Base-by-base conservation (phyloP, 306 rosid species). In the Cicer bijugum region DNA sequence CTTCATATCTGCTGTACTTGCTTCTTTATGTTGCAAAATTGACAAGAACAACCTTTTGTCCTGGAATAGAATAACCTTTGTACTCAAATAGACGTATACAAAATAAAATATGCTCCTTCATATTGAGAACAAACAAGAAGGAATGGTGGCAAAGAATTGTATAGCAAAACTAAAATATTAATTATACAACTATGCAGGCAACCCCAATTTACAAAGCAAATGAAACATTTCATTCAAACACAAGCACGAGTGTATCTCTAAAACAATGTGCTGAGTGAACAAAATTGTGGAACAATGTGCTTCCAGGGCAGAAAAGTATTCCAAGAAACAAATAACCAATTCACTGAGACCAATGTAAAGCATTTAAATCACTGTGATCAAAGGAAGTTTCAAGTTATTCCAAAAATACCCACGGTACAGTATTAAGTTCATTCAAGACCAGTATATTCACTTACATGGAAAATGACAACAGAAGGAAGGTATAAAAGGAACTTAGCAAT, bases 21-120 rank as follows among this genome's bases (percentile, higher is more conserved):
- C 78, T 81, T 75, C 84, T 71, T 85, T 82, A 59, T 59, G 80
- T 71, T 70, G 90, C 80, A 83, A 71, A 55, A 77, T 58, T 70
- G 85, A 80, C 40, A 88, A 82, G 80, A 86, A 84, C 63, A 82
- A 73, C 66, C 53, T 47, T 82, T 88, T 83, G 60, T 88, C 93
- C 97, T 85, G 88, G 72, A 78, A 75, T 19, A 72, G 38, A 72
- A 80, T 63, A 45, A 70, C 68, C 83, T 69, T 68, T 55, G 33
- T 1, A 17, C 62, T 67, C 50, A 51, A 48, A 71, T 59, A 63
- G 35, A 44, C 62, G 59, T 16, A 67, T 6, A 51, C 8, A 35
- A 78, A 38, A 12, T 52, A 39, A 10, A 73, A 68, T 11, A 74
- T 57, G 45, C 67, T 39, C 45, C 42, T 75, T 15, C 17, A 61